A percentile compares a stretch with the other conserved stretches of the same genome.
These are phyloP conservation scores for Aschersonia sp. DNA, from an alignment of 2,329 filamentous ascomycete genomes.

Conservation along the genomic window DNA sequence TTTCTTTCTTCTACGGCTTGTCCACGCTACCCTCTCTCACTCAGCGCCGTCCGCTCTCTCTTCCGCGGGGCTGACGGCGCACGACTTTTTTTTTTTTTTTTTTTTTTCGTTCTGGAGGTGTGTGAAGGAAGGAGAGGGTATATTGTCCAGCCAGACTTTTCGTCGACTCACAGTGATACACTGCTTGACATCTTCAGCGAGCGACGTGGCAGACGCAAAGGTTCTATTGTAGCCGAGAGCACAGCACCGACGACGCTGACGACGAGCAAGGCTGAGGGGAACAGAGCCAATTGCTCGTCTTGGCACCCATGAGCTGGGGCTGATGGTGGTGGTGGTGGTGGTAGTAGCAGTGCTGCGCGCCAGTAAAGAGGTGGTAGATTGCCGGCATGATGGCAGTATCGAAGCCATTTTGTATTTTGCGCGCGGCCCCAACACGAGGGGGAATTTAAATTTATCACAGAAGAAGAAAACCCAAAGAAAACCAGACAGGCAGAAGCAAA, in stretches of 20 bases:
- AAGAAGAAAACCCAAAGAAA: too few relatives aligned
- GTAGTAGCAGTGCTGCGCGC: too few relatives aligned
- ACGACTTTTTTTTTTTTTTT: neutral
- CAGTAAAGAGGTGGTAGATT: slow-evolving; percentile 9
- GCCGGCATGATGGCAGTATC: slow-evolving; percentile 22
- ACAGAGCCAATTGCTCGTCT: too few relatives aligned
- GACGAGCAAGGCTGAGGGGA: too few relatives aligned
- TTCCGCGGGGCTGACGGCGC: too few relatives aligned
- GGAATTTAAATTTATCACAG: too few relatives aligned
- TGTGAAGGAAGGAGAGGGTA: neutral
- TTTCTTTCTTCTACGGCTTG: neutral
- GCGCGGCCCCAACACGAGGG: too few relatives aligned
- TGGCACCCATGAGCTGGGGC: too few relatives aligned
- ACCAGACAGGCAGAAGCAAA: too few relatives aligned
- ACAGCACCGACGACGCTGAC: neutral
- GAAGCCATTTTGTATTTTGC: slow-evolving; percentile 19
- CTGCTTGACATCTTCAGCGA: slow-evolving; percentile 17
- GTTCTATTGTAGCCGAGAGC: neutral
- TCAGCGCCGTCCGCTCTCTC: too few relatives aligned
- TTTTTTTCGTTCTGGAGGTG: neutral
- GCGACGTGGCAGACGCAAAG: slow-evolving; percentile 13
- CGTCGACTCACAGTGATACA: slow-evolving; percentile 17
- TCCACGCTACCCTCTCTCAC: too few relatives aligned
- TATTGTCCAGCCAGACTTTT: neutral
- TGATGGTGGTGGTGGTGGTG: too few relatives aligned